Percentiles rank a stretch among this genome's conserved stretches.
Conservation (phyloP, 2,329 filamentous ascomycete species). For the Passalora sequoiae region DNA sequence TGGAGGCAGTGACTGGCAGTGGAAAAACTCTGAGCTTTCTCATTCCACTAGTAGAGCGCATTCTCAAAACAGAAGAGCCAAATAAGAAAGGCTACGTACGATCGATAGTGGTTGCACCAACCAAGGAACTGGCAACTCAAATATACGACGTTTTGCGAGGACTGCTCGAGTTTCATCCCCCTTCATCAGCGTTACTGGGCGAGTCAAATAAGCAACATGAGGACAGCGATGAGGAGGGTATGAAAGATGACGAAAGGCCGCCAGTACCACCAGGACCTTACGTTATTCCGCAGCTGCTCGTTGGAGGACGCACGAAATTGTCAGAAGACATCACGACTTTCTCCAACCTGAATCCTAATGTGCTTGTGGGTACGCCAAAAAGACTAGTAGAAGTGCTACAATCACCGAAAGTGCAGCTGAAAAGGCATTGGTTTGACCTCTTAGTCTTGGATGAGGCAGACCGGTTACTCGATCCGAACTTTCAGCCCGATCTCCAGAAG, state of each 20-base stretch:
- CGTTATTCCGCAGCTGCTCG: slow-evolving; percentile 78
- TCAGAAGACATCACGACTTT: slow-evolving; percentile 85
- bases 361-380: slow-evolving; percentile 86
- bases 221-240: slow-evolving; percentile 30
- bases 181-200: slow-evolving; percentile 65
- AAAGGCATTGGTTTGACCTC: slow-evolving; percentile 62
- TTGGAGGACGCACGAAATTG: slow-evolving; percentile 74
- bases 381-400: slow-evolving; percentile 83
- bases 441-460: slow-evolving; percentile 94
- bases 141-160: slow-evolving; percentile 76
- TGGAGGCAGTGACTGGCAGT: slow-evolving; percentile 85
- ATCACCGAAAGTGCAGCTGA: slow-evolving; percentile 51
- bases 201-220: slow-evolving; percentile 35
- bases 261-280: slow-evolving; percentile 45
- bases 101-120: slow-evolving; percentile 88
- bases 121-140: slow-evolving; percentile 82
- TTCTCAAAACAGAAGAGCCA: slow-evolving; percentile 73
- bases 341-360: slow-evolving; percentile 75
- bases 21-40: slow-evolving; percentile 86
- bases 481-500: slow-evolving; percentile 82
- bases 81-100: slow-evolving; percentile 86
- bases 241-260: slow-evolving; percentile 38
- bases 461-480: slow-evolving; percentile 83
- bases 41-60: slow-evolving; percentile 74
- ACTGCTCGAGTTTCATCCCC: slow-evolving; percentile 74